These are phyloP conservation scores for Coelastrella sp. DNA, from an alignment of 139 green algal species.

Conservation along the genomic window DNA sequence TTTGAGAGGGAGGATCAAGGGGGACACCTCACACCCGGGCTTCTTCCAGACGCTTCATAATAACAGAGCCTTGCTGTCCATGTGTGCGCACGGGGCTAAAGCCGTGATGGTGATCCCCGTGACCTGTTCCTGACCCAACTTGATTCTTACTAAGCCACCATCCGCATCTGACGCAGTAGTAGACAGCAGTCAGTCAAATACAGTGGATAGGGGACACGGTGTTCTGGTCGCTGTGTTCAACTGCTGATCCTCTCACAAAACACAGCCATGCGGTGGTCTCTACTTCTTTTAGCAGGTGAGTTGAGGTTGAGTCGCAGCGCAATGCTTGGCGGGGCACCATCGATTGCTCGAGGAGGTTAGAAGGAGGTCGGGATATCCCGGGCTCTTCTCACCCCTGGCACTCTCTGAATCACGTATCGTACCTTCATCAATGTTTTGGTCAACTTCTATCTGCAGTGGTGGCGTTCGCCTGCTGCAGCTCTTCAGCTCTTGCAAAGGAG, in stretches of 20 bases:
- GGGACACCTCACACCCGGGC: slow-evolving; percentile 4
- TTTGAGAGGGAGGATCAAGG: too few species aligned
- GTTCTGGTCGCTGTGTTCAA: neutral
- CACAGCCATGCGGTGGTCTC: neutral
- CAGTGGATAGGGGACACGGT: neutral
- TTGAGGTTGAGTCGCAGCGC: neutral
- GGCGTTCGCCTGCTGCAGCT: slow-evolving; percentile 6
- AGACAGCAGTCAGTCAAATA: neutral
- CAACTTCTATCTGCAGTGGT: slow-evolving; percentile 21
- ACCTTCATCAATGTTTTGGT: neutral
- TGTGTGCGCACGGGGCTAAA: neutral
- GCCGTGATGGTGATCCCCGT: neutral
- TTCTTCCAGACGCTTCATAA: neutral
- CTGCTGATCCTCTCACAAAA: neutral
- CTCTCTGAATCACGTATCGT: neutral
- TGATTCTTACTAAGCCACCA: neutral
- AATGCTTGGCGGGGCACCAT: neutral
- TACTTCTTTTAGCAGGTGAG: neutral
- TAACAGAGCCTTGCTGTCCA: slow-evolving; percentile 9
- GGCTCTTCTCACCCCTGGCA: neutral
- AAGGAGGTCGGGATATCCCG: neutral
- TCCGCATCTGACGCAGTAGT: too few species aligned
- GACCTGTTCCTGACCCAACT: neutral
- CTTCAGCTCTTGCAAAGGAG: slow-evolving; percentile 24
- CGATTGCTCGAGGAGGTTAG: slow-evolving; percentile 3